A percentile compares a stretch with the other conserved stretches of the same genome.
Conservation (phyloP, 2,329 filamentous ascomycete species). For the Lachnellula cervina region DNA sequence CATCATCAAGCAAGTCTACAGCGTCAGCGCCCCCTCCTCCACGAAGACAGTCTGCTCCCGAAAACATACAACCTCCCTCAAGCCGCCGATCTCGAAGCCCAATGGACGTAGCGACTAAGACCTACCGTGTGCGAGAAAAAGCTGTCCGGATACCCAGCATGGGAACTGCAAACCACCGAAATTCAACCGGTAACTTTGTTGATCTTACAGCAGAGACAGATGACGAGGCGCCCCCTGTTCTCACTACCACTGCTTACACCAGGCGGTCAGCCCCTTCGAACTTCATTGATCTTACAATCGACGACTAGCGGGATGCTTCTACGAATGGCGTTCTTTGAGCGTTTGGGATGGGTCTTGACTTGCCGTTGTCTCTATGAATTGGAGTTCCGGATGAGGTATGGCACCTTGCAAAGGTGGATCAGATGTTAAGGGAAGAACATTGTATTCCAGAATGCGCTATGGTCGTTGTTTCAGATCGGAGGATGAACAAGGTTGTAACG, state of each 20-base stretch:
- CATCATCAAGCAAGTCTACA: too few species aligned
- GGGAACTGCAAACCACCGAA: background rate
- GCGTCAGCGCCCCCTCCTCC: background rate
- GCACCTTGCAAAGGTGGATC: too few species aligned
- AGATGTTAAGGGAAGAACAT: too few species aligned
- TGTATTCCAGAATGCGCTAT: too few species aligned
- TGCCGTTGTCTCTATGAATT: too few species aligned
- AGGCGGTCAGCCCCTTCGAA: background rate
- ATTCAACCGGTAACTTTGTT: background rate
- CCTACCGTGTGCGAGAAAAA: background rate
- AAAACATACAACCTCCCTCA: background rate
- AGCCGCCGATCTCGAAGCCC: background rate
- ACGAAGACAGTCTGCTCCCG: background rate
- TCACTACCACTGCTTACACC: background rate
- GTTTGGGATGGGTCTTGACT: too few species aligned
- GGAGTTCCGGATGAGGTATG: too few species aligned
- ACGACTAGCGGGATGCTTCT: background rate
- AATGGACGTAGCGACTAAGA: background rate
- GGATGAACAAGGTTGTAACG: too few species aligned
- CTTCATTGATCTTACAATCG: background rate
- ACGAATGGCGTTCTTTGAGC: background rate
- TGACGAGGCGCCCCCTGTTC: background rate
- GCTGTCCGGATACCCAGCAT: background rate
- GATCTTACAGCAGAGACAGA: slow-evolving; percentile 7
- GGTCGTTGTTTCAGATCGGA: too few species aligned